Evolutionary conservation across 1,284 basidiomycete genomes (phyloP).

Genomic region (Malassezia nana): DNA sequence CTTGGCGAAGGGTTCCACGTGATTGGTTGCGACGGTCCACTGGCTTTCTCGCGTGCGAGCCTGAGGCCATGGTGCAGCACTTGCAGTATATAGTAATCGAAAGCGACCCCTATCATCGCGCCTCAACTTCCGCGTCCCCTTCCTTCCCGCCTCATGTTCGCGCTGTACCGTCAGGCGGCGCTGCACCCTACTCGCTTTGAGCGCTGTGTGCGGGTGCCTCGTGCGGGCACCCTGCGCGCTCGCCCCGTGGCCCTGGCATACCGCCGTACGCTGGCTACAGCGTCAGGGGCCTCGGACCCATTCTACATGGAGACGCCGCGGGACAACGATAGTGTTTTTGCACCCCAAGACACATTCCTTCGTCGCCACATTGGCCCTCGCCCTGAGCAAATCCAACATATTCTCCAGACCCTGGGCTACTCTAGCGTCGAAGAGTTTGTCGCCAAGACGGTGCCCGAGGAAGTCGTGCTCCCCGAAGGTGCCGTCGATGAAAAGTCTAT

Average conservation of each 20-base stretch:
- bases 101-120: background rate
- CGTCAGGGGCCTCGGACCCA: background rate
- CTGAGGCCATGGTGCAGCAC: background rate
- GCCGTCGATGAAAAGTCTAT: constrained; percentile 57
- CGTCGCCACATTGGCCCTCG: constrained; percentile 41
- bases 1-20: too few relatives aligned
- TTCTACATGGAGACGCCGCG: constrained; percentile 1
- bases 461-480: constrained; percentile 53
- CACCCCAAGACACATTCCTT: constrained; percentile 39
- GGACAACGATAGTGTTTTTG: constrained; percentile 21
- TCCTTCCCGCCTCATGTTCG: background rate
- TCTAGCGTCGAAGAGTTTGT: constrained; percentile 36
- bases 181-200: background rate
- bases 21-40: constrained; percentile 4
- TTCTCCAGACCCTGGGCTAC: constrained; percentile 42
- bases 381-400: constrained; percentile 28
- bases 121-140: background rate
- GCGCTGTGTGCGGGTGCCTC: background rate
- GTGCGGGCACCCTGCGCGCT: background rate
- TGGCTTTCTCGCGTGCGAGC: background rate
- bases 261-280: background rate
- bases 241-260: background rate
- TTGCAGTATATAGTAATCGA: constrained; percentile 9
- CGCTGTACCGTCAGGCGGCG: background rate
- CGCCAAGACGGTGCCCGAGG: constrained; percentile 35